Percentiles rank a stretch among this genome's conserved stretches.
These are phyloP conservation scores for Colletotrichum sp. DNA, from an alignment of 2,329 filamentous ascomycete genomes.

Conservation along the genomic window DNA sequence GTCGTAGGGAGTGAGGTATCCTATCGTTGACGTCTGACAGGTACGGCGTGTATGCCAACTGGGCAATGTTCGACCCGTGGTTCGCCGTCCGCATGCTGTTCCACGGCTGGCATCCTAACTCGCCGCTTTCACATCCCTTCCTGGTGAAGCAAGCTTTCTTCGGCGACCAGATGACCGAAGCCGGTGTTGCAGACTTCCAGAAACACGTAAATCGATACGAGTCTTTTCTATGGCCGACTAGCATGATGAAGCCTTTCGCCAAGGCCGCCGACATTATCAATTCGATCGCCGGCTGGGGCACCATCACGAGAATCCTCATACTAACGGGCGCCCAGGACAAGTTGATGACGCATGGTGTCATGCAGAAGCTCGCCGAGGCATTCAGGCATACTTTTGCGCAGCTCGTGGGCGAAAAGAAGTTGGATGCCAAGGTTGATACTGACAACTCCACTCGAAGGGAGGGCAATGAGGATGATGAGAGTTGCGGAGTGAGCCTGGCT, in stretches of 20 bases:
- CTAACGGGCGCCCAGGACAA: conserved; percentile 45
- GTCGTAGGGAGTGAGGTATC: background rate
- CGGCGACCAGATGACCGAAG: conserved; percentile 43
- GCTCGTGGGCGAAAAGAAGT: conserved; percentile 33
- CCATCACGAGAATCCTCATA: conserved; percentile 39
- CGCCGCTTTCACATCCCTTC: conserved; percentile 54
- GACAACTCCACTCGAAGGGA: conserved; percentile 23
- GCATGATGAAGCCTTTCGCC: conserved; percentile 51
- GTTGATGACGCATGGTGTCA: conserved; percentile 42
- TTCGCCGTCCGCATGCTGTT: conserved; percentile 51
- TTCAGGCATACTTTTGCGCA: conserved; percentile 38
- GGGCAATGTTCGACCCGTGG: conserved; percentile 51
- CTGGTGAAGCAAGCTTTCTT: conserved; percentile 58
- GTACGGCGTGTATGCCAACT: conserved; percentile 48
- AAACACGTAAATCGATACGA: conserved; percentile 52
- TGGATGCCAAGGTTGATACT: conserved; percentile 27
- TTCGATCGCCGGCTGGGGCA: conserved; percentile 34
- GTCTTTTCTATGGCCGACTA: conserved; percentile 56
- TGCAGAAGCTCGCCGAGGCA: conserved; percentile 40
- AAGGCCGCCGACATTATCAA: conserved; percentile 43
- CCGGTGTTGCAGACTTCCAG: conserved; percentile 47
- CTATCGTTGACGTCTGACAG: conserved; percentile 24
- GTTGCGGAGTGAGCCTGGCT: conserved; percentile 43
- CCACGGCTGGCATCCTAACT: conserved; percentile 55
- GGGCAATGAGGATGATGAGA: conserved; percentile 28